These are phyloP conservation scores for Cucurbita pepo DNA, from an alignment of 306 rosid species.

Conservation along the genomic window DNA sequence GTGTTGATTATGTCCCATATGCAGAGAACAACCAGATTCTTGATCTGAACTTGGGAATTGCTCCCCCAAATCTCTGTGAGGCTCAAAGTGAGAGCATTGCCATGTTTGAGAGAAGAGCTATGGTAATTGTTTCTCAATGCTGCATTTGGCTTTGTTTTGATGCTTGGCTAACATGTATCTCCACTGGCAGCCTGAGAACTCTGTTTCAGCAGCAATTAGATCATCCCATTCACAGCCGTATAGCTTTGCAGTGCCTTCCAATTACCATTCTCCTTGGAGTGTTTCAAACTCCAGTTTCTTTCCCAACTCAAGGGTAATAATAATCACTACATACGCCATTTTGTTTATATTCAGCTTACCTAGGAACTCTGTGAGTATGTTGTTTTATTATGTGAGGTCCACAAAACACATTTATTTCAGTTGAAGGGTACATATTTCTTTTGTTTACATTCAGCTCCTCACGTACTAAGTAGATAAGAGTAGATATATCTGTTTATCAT, in stretches of 20 bases:
- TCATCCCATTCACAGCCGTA: slow-evolving; percentile 18
- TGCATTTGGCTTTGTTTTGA: neutral
- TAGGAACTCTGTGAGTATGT: neutral
- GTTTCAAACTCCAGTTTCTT: slow-evolving; percentile 17
- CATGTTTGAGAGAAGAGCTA: slow-evolving; percentile 24
- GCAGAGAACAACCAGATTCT: slow-evolving; percentile 42
- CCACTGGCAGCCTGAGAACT: slow-evolving; percentile 31
- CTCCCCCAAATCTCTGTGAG: slow-evolving; percentile 40
- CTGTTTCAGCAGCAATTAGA: slow-evolving; percentile 27
- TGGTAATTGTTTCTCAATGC: slow-evolving; percentile 25
- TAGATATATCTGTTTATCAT: neutral
- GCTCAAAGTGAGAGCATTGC: slow-evolving; percentile 21
- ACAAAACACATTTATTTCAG: neutral
- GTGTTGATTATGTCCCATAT: neutral
- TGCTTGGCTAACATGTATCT: neutral
- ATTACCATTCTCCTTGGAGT: slow-evolving; percentile 33
- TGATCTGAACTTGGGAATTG: slow-evolving; percentile 74
- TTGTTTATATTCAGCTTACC: neutral
- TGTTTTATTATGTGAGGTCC: neutral
- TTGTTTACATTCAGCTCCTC: neutral
- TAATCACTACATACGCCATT: too few species aligned
- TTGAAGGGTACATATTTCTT: neutral
- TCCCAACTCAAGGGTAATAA: slow-evolving; percentile 46
- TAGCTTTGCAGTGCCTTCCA: slow-evolving; percentile 28
- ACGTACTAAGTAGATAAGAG: neutral